These are phyloP conservation scores for Sindora glabra DNA, from an alignment of 306 rosid species.

Conservation along the genomic window DNA sequence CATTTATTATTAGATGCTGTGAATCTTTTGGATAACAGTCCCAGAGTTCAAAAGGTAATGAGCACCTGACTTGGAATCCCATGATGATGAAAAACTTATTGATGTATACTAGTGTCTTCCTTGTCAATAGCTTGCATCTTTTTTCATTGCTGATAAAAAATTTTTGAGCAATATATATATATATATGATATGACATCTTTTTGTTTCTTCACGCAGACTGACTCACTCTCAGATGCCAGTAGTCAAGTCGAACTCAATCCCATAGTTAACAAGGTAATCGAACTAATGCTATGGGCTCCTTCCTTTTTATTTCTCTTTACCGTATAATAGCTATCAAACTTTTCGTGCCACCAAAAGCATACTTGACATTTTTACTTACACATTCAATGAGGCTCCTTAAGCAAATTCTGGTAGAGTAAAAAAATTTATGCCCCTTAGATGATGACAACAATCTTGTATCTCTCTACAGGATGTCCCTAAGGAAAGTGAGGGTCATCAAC, in stretches of 20 bases:
- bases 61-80: not conserved
- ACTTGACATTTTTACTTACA: too few relatives aligned
- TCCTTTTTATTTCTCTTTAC: too few relatives aligned
- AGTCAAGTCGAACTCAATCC: not conserved
- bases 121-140: not conserved
- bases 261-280: slow-evolving; percentile 11
- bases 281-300: not conserved
- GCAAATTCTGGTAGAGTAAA: too few relatives aligned
- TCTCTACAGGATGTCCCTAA: slow-evolving; percentile 28
- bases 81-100: not conserved
- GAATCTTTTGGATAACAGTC: slow-evolving; percentile 10
- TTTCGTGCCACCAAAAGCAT: too few relatives aligned
- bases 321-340: too few relatives aligned
- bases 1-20: slow-evolving; percentile 6
- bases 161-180: too few relatives aligned
- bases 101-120: not conserved
- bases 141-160: not conserved
- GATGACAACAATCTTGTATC: too few relatives aligned
- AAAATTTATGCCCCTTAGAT: too few relatives aligned
- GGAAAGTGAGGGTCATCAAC: slow-evolving; percentile 17
- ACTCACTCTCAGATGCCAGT: slow-evolving; percentile 1
- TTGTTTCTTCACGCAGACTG: slow-evolving; percentile 5
- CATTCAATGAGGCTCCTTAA: too few relatives aligned
- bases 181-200: too few relatives aligned
- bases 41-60: slow-evolving; percentile 34